phyloP scores from a whole-genome alignment of 2,329 filamentous ascomycete genomes.

The Diaporthe citrichinensis region DNA sequence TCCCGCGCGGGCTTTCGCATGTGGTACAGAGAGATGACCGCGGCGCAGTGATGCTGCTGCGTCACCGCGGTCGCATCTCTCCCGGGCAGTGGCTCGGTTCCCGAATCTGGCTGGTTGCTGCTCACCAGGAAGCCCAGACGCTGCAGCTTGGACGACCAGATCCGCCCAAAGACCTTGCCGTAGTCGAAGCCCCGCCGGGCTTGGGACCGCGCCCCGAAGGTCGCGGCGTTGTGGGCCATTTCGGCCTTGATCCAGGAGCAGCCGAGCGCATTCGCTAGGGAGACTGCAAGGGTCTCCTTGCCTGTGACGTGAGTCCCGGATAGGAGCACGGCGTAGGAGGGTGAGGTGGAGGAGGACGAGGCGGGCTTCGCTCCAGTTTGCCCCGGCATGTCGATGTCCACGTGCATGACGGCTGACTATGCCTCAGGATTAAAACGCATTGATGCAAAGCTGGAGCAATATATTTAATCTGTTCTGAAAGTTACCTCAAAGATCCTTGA shows the following conservation, averaged over 20 bases:
- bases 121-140: constrained; percentile 3
- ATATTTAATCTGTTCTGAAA: not conserved
- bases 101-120: not conserved
- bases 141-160: constrained; percentile 27
- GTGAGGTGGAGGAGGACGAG: not conserved
- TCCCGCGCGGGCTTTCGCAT: constrained; percentile 26
- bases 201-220: constrained; percentile 6
- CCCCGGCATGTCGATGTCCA: not conserved
- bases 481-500: too few species aligned
- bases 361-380: not conserved
- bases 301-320: constrained; percentile 27
- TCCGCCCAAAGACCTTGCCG: constrained; percentile 16
- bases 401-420: not conserved
- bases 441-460: not conserved
- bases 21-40: constrained; percentile 10
- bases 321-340: constrained; percentile 34
- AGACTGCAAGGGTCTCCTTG: constrained; percentile 17
- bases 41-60: not conserved
- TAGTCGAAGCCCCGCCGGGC: not conserved
- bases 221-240: constrained; percentile 17
- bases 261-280: not conserved
- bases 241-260: constrained; percentile 18
- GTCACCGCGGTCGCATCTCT: too few species aligned
- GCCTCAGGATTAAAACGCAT: not conserved
- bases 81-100: too few species aligned